Evolutionary conservation across 129 eudicot genomes (phyloP), one percentile per base, ranked within the genome.

Genomic region (Escallonia rubra): DNA sequence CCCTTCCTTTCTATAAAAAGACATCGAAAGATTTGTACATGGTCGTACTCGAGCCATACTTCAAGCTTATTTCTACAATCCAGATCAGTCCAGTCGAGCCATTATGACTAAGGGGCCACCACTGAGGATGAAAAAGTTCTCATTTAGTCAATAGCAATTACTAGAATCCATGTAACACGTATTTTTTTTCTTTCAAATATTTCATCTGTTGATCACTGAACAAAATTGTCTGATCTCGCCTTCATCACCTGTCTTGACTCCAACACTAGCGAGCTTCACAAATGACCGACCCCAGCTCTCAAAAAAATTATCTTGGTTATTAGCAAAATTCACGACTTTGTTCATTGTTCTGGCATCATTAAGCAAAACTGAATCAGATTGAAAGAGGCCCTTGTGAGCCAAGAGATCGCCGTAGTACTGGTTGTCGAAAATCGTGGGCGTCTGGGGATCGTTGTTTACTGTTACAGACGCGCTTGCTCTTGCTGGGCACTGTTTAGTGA

Each of bases 391-490:
- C 77, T 59, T 76, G 50, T 73, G 79, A 2, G 67, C 72, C 7
- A 76, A 41, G 15, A 83, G 15, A 9, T 72, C 69, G 66, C 64
- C 74, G 78, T 64, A 83, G 72, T 83, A 83, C 34, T 55, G 69
- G 61, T 83, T 83, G 64, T 83, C 85, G 54, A 83, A 83, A 4
- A 66, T 14, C n/a, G 51, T 46, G 15, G 89, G 81, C 4, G 85
- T 76, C 12, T 39, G 9, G 0, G 88, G 88, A 45, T 83, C 88
- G 11, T 79, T 83, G 8, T 67, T 69, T 2, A 79, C 80, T 0
- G 80, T 72, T 7, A 68, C 11, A 3, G 79, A 61, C 3, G 58
- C 53, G 0, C 41, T 50, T 38, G 85, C 67, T 43, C 70, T 66
- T 12, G 46, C 58, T 34, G 77, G 69, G 40, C 85, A 83, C 51